Evolutionary conservation across 331 rosid species (phyloP), one percentile per base, ranked within the genome.

Genomic region (Erythrophleum ivorense): DNA sequence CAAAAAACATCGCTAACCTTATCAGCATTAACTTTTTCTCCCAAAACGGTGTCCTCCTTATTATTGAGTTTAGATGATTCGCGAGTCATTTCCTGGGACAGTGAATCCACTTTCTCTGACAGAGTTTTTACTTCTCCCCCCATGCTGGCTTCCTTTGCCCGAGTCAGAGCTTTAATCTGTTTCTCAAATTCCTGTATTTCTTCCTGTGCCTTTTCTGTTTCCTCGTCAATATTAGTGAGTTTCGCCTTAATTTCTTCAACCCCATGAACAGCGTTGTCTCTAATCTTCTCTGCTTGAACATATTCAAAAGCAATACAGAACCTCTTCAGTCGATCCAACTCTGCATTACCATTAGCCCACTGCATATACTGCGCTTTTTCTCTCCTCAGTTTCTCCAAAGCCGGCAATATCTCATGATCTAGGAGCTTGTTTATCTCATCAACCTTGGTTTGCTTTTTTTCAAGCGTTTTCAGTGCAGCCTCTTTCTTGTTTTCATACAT

Each of bases 401-500:
- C 98, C 74, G 97, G 98, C 83, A 94, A 81, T 90, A 92, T 94
- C 82, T 94, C 98, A 79, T 81, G 92, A 82, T 94, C 98, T 73
- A 94, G 98, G 84, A 94, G 98, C 71, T 86, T 94, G 88, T 94
- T 90, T 15, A 94, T 92, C 87, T 92, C 98, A 77, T 94, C 98
- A 75, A 94, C 97, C 91, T 94, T 94, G 45, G 87, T 89, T 82
- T 94, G 98, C 91, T 94, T 94, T 97, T 92, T 94, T 85, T 92
- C 97, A 38, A 94, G n/a, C n/a, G n/a, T n/a, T n/a, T n/a, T n/a
- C n/a, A n/a, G n/a, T n/a, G n/a, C n/a, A n/a, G n/a, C n/a, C 83
- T 92, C 98, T 84, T 94, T 94, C 88, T 94, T 94, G n/a, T 96
- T 91, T 84, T 94, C 98, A 9, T 94, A 94, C 97, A 94, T 94